Base-by-base conservation (phyloP, 2,329 filamentous ascomycete genomes). In the Coniochaeta sp. region DNA sequence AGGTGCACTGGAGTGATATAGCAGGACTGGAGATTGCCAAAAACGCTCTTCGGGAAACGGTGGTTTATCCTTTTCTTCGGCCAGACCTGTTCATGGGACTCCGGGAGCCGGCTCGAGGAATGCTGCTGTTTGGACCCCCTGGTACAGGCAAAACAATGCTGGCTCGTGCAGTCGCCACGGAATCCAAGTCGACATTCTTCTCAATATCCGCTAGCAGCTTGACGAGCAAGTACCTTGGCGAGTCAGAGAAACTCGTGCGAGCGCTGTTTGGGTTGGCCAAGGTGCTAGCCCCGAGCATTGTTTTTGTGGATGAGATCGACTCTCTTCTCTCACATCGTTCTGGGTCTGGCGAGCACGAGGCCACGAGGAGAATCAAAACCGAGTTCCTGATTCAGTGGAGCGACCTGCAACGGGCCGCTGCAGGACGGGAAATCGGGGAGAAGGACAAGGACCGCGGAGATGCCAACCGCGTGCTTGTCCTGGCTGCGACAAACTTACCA, bases 91-190 rank as follows among this genome's bases (percentile, higher is more conserved):
- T 99, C 76, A 95, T 93, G 84, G 95, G 95, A 0, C 81, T 99
- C 12, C 89, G 95, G 42, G 95, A 99, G 70, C 95, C 95, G 22
- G 93, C 95, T 16, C 82, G 92, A 61, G 95, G 95, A 6, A 98
- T 99, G 91, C 81, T 99, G 1, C 81, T 99, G 1, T 99, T 99
- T 70, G 95, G 95, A 0, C 95, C 95, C 1, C 95, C 95, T 0
- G 95, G 95, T n/a, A 99, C 95, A 0, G 95, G 95, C 58, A 99
- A 99, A 74, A 99, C 95, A 0, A 99, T 99, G 95, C 79, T 99
- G 40, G 95, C 95, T 10, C 85, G 95, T 64, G 92, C 91, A 9
- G 93, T 98, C 0, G 95, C 95, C 1, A 98, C 95, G 0, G 95
- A 99, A 73, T 96, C 91, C 1, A 89, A 87, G 67, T 96, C 91